These are phyloP conservation scores for Eucalyptus polybractea DNA, from an alignment of 345 rosid species.

Conservation along the genomic window DNA sequence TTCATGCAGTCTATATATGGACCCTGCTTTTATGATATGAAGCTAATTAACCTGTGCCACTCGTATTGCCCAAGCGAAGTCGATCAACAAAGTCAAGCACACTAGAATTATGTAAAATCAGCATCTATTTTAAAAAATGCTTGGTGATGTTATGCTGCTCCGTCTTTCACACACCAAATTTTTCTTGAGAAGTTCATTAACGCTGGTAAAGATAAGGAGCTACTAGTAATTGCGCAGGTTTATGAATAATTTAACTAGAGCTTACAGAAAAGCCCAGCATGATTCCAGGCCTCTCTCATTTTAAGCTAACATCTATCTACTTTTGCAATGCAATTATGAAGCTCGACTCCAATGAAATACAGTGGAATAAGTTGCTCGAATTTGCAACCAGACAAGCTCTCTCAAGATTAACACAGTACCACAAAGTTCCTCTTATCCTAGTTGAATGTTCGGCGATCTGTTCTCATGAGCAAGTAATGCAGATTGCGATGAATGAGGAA, in stretches of 20 bases:
- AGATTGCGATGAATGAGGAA: not conserved
- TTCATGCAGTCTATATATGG: not conserved
- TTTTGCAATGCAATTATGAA: not conserved
- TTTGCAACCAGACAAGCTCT: not conserved
- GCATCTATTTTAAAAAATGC: not conserved
- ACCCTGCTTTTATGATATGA: not conserved
- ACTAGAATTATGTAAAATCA: not conserved
- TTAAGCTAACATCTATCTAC: not conserved
- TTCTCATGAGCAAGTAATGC: conserved; percentile 7
- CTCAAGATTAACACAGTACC: not conserved
- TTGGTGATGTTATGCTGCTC: not conserved
- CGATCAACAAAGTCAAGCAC: not conserved
- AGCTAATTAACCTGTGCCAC: not conserved
- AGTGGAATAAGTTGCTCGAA: not conserved
- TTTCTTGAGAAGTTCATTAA: not conserved
- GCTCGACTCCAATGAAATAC: not conserved
- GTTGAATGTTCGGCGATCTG: conserved; percentile 27
- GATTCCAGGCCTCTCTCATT: not conserved
- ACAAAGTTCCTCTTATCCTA: not conserved
- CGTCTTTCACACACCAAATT: not conserved
- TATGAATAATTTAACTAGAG: not conserved
- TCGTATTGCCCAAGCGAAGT: not conserved
- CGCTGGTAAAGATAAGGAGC: not conserved
- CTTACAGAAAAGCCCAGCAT: not conserved
- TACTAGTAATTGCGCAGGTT: not conserved